Conservation (phyloP, 306 rosid species). For the Rosa multiflora region DNA sequence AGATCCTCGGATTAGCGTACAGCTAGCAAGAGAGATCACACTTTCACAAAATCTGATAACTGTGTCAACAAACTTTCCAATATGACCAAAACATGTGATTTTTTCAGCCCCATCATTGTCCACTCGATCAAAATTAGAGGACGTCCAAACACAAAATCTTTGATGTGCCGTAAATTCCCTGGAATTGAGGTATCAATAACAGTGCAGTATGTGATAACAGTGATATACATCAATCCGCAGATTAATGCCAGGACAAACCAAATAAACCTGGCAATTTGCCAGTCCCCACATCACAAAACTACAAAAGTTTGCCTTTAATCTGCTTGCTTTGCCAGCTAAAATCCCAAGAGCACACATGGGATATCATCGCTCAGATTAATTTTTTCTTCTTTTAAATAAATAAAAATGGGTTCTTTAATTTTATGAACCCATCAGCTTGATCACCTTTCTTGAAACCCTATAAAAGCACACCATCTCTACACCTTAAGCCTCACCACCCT, state of each 20-base stretch:
- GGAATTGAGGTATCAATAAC: not conserved
- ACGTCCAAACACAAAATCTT: not conserved
- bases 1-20: too few species aligned
- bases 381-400: not conserved
- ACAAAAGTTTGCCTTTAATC: slow-evolving; percentile 30
- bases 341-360: slow-evolving; percentile 37
- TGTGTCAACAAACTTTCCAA: not conserved
- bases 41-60: not conserved
- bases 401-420: not conserved
- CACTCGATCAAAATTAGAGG: not conserved
- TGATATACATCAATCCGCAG: not conserved
- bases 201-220: not conserved
- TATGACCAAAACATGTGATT: slow-evolving; percentile 12
- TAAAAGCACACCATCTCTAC: slow-evolving; percentile 28
- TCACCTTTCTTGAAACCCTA: slow-evolving; percentile 27
- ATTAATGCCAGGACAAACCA: slow-evolving; percentile 1
- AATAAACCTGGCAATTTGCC: slow-evolving; percentile 17
- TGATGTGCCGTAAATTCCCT: not conserved
- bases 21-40: too few species aligned
- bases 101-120: slow-evolving; percentile 15
- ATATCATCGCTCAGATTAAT: not conserved
- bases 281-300: slow-evolving; percentile 25
- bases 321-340: slow-evolving; percentile 47
- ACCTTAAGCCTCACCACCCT: slow-evolving; percentile 12
- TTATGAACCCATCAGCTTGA: not conserved